Conservation (phyloP, 1,139 yeast genomes). For the Pichia sp. region DNA sequence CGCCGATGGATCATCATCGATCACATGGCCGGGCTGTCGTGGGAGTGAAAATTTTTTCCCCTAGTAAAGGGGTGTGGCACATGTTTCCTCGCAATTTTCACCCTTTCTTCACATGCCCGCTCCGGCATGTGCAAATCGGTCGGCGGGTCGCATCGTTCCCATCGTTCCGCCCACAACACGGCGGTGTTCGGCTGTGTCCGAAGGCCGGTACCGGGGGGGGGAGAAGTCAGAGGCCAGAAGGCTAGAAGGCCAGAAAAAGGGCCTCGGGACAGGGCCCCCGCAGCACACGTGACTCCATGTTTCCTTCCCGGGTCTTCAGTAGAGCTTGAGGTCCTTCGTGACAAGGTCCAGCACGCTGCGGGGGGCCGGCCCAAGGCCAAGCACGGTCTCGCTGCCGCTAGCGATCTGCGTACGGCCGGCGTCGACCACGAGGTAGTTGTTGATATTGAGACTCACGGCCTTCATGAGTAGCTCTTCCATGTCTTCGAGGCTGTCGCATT, state of each 20-base stretch:
- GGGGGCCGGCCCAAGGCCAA: slow-evolving; percentile 98
- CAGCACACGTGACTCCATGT: no score
- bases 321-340: slow-evolving; percentile 73
- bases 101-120: neutral
- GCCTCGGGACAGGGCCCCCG: no score
- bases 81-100: slow-evolving; percentile 1
- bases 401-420: slow-evolving; percentile 97
- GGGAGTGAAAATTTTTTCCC: slow-evolving; percentile 1
- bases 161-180: neutral
- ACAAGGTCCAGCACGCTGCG: slow-evolving; percentile 72
- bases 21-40: neutral
- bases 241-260: no score
- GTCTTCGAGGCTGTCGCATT: slow-evolving; percentile 66
- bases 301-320: slow-evolving; percentile 35
- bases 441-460: slow-evolving; percentile 76
- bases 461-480: slow-evolving; percentile 75
- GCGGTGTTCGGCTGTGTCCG: neutral
- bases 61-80: neutral
- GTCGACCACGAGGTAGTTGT: slow-evolving; percentile 80
- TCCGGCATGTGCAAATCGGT: neutral
- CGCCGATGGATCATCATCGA: neutral
- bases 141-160: neutral
- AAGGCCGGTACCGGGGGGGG: neutral
- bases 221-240: no score
- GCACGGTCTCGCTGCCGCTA: slow-evolving; percentile 90